Percentiles rank a stretch among this genome's conserved stretches.
phyloP scores from a whole-genome alignment of 371 early-diverging fungal species.

The Mucor velutinosus region DNA sequence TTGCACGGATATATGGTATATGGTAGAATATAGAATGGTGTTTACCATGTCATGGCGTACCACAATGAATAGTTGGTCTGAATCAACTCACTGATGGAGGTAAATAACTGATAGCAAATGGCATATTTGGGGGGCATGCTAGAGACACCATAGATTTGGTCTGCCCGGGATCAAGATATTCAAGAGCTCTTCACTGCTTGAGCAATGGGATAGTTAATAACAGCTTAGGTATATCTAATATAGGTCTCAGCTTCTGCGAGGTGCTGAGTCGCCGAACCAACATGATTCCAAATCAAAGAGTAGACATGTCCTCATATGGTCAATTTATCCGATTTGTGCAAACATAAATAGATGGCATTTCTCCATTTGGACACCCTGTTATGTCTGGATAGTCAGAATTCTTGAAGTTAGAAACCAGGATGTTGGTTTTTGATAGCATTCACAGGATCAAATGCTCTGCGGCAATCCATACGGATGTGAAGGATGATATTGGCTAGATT shows the following conservation, averaged over 20 bases:
- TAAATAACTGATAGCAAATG: no score
- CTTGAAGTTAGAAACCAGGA: neutral
- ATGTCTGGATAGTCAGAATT: neutral
- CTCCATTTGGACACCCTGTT: neutral
- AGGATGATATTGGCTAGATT: neutral
- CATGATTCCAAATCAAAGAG: neutral
- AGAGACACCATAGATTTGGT: no score
- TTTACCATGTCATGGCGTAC: neutral
- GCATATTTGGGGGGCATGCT: no score
- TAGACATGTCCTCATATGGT: neutral
- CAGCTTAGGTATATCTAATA: no score
- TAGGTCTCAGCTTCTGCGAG: no score
- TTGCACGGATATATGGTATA: neutral
- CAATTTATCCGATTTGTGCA: neutral
- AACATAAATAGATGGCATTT: neutral
- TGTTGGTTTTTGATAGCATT: neutral
- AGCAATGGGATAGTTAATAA: no score
- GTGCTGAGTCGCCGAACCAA: no score
- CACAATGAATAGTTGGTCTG: neutral
- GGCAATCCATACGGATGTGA: neutral
- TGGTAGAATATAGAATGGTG: neutral
- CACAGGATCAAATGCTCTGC: neutral
- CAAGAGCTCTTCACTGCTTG: no score
- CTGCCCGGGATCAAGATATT: no score
- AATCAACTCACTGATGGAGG: neutral